These are phyloP conservation scores for Xerocomus potaroensis DNA, from an alignment of 768 basidiomycete genomes.

Conservation along the genomic window DNA sequence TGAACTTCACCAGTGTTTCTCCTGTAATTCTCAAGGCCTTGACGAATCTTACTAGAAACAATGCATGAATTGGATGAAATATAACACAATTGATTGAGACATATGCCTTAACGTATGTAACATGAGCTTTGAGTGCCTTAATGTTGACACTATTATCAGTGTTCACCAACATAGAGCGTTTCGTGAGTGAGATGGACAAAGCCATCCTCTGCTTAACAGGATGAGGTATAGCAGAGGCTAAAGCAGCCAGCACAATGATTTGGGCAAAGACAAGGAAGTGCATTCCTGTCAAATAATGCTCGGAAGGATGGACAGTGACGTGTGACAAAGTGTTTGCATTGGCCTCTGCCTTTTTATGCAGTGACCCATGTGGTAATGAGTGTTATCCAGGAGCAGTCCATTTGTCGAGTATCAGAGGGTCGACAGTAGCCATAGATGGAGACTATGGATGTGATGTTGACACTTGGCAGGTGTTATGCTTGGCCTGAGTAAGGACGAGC, in stretches of 20 bases:
- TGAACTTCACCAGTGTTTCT: conserved; percentile 7
- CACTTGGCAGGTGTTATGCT: too few species aligned
- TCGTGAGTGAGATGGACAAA: background rate
- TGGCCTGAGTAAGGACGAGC: too few species aligned
- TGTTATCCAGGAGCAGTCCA: too few species aligned
- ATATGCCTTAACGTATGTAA: conserved; percentile 1
- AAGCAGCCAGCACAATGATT: background rate
- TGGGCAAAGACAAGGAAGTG: background rate
- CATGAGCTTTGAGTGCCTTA: conserved; percentile 6
- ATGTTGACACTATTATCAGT: background rate
- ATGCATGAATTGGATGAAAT: background rate
- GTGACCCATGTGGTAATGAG: too few species aligned
- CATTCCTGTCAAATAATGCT: too few species aligned
- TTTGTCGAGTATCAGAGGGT: too few species aligned
- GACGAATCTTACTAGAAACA: conserved; percentile 1
- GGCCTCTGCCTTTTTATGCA: too few species aligned
- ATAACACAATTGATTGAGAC: background rate
- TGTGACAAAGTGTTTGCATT: too few species aligned
- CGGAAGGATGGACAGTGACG: too few species aligned
- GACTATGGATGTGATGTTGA: too few species aligned
- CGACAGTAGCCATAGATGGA: too few species aligned
- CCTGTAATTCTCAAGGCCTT: conserved; percentile 1
- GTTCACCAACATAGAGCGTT: conserved; percentile 1
- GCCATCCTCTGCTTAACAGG: background rate
- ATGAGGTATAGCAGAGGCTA: background rate